A percentile compares a stretch with the other conserved stretches of the same genome.
phyloP scores from a whole-genome alignment of 169 alveolate species.

The Perkinsus chesapeaki region DNA sequence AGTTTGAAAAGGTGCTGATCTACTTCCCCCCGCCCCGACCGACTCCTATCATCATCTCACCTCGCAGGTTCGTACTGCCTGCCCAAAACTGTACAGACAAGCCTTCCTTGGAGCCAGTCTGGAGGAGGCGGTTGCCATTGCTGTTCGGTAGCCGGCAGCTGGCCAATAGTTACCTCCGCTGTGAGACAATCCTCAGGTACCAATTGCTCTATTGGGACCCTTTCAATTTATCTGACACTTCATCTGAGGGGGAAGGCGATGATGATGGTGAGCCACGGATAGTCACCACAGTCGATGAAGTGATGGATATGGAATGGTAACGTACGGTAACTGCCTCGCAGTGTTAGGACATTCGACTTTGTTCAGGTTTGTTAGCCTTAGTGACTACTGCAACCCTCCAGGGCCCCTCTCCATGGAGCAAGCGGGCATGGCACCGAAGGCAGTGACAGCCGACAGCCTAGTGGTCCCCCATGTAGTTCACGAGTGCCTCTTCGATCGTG shows the following conservation, averaged over 20 bases:
- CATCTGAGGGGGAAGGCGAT: not conserved
- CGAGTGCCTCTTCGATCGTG: not conserved
- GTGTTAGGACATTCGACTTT: not conserved
- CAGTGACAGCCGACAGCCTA: not conserved
- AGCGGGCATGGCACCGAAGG: not conserved
- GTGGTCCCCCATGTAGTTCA: not conserved
- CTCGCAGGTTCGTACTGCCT: not conserved
- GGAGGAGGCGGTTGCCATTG: not conserved
- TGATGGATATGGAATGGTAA: not conserved
- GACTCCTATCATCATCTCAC: too few species aligned
- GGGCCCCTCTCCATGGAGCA: not conserved
- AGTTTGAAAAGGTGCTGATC: not conserved
- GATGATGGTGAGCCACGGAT: not conserved
- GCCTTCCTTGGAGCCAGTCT: not conserved
- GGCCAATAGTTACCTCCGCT: not conserved
- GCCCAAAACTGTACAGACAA: not conserved
- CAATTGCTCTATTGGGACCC: not conserved
- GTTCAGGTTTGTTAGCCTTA: not conserved
- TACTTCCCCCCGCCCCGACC: too few species aligned
- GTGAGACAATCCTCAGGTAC: not conserved
- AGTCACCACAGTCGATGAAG: not conserved
- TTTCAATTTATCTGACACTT: not conserved
- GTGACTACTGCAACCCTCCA: not conserved
- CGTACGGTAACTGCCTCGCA: not conserved
- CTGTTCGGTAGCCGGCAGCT: not conserved